phyloP scores from a whole-genome alignment of 2,329 filamentous ascomycete genomes.

The Mycosphaerella sp. region DNA sequence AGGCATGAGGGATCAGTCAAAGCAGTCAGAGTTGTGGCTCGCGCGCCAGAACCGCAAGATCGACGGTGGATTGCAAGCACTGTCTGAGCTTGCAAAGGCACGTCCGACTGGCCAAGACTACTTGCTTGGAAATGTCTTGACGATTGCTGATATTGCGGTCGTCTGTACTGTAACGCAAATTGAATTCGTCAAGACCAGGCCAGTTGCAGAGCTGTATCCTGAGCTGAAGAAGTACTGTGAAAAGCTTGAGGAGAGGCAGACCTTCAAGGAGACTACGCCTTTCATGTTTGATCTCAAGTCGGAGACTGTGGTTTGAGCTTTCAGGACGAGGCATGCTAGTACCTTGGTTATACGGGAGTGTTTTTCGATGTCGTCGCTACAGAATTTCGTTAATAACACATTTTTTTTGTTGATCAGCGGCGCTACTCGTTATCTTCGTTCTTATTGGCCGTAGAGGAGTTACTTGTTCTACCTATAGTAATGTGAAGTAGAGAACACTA shows the following conservation, averaged over 20 bases:
- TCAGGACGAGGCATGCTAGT: too few relatives aligned
- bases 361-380: too few relatives aligned
- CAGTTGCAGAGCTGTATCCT: constrained; percentile 17
- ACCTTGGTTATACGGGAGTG: too few relatives aligned
- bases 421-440: too few relatives aligned
- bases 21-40: constrained; percentile 13
- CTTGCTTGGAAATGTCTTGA: constrained; percentile 15
- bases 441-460: too few relatives aligned
- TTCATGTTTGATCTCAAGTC: constrained; percentile 17
- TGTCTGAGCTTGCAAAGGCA: constrained; percentile 12
- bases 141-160: constrained; percentile 23
- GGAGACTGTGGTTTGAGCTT: constrained; percentile 4
- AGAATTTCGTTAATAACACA: too few relatives aligned
- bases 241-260: constrained; percentile 16
- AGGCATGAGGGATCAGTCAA: constrained; percentile 11
- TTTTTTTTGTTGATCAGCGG: too few relatives aligned
- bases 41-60: constrained; percentile 18
- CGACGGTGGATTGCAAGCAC: constrained; percentile 16
- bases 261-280: constrained; percentile 16
- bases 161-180: constrained; percentile 19
- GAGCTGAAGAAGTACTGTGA: constrained; percentile 13
- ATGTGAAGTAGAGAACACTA: too few relatives aligned
- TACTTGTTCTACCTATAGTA: too few relatives aligned
- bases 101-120: constrained; percentile 7
- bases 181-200: constrained; percentile 15